Evolutionary conservation across 78 protist genomes (phyloP).

Genomic region (Andalucia godoyi): DNA sequence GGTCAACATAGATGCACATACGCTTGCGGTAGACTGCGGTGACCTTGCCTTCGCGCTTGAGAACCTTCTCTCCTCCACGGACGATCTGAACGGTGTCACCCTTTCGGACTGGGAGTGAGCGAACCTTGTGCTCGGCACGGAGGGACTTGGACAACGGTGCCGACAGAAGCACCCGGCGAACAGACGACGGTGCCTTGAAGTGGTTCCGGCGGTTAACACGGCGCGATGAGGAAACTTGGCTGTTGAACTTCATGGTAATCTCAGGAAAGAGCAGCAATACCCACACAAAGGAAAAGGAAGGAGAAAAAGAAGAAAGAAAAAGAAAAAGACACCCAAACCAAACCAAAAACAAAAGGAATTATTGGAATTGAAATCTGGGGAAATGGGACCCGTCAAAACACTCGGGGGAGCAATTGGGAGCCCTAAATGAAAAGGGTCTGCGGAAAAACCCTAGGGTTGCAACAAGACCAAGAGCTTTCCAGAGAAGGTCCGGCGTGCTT

Average conservation of each 20-base stretch:
- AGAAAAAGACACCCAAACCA: too few species aligned
- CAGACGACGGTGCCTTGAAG: conserved; percentile 92
- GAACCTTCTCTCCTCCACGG: conserved; percentile 78
- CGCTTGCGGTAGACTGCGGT: conserved; percentile 80
- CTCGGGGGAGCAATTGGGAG: too few species aligned
- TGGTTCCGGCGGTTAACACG: conserved; percentile 96
- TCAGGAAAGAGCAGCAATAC: not conserved
- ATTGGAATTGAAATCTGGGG: too few species aligned
- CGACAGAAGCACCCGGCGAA: conserved; percentile 83
- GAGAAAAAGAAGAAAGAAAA: too few species aligned
- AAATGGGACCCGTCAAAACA: too few species aligned
- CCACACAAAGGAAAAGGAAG: not conserved
- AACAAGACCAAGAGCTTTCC: too few species aligned
- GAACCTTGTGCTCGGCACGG: conserved; percentile 82
- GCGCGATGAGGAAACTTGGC: conserved; percentile 69
- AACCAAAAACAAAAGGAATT: too few species aligned
- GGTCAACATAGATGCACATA: conserved; percentile 88
- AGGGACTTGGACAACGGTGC: conserved; percentile 94
- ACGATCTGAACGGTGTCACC: conserved; percentile 94
- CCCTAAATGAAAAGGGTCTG: too few species aligned
- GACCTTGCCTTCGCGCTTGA: conserved; percentile 81
- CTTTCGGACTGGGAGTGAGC: conserved; percentile 95
- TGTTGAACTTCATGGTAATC: not conserved
- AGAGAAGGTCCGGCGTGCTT: too few species aligned
- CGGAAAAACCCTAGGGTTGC: too few species aligned